These are phyloP conservation scores for Trichoderma koningii DNA, from an alignment of 2,329 filamentous ascomycete species.

Conservation along the genomic window DNA sequence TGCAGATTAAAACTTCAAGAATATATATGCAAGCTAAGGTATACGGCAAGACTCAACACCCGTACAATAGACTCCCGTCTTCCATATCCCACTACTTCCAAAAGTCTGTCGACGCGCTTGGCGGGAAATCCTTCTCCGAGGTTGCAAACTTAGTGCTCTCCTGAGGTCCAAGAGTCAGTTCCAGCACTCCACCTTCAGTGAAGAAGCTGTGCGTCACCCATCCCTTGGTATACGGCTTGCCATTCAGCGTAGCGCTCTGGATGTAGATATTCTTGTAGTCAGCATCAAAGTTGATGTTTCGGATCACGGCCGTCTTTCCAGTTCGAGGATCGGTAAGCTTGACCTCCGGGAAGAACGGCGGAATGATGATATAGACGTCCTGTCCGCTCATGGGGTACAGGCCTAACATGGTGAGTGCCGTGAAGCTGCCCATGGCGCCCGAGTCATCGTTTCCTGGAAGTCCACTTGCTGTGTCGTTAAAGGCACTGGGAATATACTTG, in stretches of 20 bases:
- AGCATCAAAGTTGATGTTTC: slow-evolving; percentile 43
- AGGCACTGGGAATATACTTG: slow-evolving; percentile 66
- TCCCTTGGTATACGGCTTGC: slow-evolving; percentile 55
- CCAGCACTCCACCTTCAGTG: slow-evolving; percentile 56
- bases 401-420: slow-evolving; percentile 53
- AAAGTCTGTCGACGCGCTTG: slow-evolving; percentile 34
- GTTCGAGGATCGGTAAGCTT: slow-evolving; percentile 37
- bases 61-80: background rate
- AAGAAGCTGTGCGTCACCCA: slow-evolving; percentile 66
- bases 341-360: slow-evolving; percentile 54
- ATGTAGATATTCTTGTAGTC: slow-evolving; percentile 57
- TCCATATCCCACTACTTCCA: slow-evolving; percentile 19
- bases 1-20: too few relatives aligned
- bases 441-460: slow-evolving; percentile 58
- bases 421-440: slow-evolving; percentile 58
- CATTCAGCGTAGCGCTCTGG: slow-evolving; percentile 59
- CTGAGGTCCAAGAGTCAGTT: slow-evolving; percentile 53
- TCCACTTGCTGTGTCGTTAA: slow-evolving; percentile 65
- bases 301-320: slow-evolving; percentile 38
- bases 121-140: slow-evolving; percentile 30
- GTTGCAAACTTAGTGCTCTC: slow-evolving; percentile 46
- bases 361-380: slow-evolving; percentile 54
- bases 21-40: too few relatives aligned
- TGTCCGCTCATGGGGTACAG: slow-evolving; percentile 58
- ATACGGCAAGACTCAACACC: slow-evolving; percentile 1